Conservation (phyloP, 1,139 yeast species). For the Citeromyces hawaiiensis region DNA sequence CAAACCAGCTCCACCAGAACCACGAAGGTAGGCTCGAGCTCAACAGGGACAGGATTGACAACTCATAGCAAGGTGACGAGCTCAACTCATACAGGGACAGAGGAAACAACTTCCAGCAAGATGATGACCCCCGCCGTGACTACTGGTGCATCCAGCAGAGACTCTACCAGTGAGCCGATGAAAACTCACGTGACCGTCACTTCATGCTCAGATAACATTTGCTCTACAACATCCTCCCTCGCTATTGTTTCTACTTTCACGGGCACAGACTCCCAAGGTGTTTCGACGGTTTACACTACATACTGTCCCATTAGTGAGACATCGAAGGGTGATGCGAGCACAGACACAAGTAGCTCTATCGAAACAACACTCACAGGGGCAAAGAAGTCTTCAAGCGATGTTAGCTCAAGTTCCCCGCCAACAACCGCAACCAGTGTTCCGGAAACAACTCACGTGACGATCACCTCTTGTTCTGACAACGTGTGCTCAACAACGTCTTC, state of each 20-base stretch:
- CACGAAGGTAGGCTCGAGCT: neutral
- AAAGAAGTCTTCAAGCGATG: neutral
- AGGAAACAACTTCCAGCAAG: neutral
- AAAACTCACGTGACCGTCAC: constrained; percentile 19
- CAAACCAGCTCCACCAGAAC: neutral
- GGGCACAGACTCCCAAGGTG: constrained; percentile 20
- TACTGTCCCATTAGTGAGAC: constrained; percentile 23
- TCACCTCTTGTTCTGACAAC: constrained; percentile 2
- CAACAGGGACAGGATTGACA: neutral
- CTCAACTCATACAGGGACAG: neutral
- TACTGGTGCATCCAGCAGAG: neutral
- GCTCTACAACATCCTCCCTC: constrained; percentile 19
- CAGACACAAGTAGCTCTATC: neutral
- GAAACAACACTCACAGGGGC: neutral
- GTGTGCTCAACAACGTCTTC: constrained; percentile 3
- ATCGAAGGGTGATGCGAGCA: neutral
- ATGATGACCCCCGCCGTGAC: neutral
- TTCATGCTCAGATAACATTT: constrained; percentile 21
- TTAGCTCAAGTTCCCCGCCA: neutral
- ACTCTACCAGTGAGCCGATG: neutral
- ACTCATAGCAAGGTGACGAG: neutral
- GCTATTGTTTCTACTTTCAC: constrained; percentile 22
- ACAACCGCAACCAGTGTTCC: neutral
- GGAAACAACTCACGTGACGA: constrained; percentile 2
- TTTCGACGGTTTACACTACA: constrained; percentile 32